Conservation (phyloP, 129 eudicot species). For the Sambucus nigra region DNA sequence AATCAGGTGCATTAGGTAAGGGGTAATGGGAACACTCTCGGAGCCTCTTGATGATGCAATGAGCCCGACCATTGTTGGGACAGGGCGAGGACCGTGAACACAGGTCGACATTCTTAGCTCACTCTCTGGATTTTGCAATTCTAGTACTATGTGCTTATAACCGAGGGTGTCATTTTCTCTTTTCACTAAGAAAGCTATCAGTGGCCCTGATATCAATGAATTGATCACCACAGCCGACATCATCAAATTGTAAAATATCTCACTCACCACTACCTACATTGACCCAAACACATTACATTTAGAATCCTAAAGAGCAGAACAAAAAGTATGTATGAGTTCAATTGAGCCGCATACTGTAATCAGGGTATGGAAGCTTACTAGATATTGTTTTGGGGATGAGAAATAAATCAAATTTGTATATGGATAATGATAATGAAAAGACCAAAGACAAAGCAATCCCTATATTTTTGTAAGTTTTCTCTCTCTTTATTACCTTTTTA, state of each 20-base stretch:
- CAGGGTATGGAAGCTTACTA: too few species aligned
- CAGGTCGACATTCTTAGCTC: constrained; percentile 68
- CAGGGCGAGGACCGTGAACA: constrained; percentile 74
- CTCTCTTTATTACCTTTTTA: too few species aligned
- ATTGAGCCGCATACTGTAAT: too few species aligned
- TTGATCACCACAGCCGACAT: constrained; percentile 50
- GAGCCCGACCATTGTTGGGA: constrained; percentile 59
- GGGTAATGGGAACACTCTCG: constrained; percentile 49
- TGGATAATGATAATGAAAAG: not conserved
- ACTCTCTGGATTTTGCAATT: constrained; percentile 54
- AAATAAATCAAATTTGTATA: too few species aligned
- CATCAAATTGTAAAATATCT: constrained; percentile 60
- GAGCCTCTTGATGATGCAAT: constrained; percentile 60
- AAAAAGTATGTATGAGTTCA: not conserved
- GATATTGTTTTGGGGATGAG: too few species aligned
- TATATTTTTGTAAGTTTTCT: too few species aligned
- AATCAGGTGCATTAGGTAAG: constrained; percentile 72
- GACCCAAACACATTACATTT: constrained; percentile 3
- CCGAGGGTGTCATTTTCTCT: constrained; percentile 75
- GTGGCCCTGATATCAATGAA: constrained; percentile 57
- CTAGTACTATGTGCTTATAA: constrained; percentile 45
- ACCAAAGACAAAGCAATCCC: too few species aligned
- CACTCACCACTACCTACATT: constrained; percentile 38
- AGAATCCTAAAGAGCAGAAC: not conserved
- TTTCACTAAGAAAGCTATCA: constrained; percentile 54